Base-by-base conservation (phyloP, 2,329 filamentous ascomycete genomes). In the Clonostachys chloroleuca region DNA sequence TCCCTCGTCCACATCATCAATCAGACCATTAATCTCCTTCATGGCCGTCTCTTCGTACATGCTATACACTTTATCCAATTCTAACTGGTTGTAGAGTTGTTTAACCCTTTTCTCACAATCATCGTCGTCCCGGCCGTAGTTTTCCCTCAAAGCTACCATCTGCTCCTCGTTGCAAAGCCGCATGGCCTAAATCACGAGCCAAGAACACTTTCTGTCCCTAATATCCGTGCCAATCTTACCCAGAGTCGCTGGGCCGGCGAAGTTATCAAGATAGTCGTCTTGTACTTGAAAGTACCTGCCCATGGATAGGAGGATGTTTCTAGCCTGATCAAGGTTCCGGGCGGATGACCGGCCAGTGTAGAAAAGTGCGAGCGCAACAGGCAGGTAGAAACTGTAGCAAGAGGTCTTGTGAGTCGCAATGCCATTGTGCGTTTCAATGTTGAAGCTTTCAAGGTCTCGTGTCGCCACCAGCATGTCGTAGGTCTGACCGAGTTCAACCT, bases 351-450 rank as follows among this genome's bases (percentile, higher is more conserved):
- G 78, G 62, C 90, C 85, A 56, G 92, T 81, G 71, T 90, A 87
- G 75, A 92, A 78, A 59, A 99, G 78, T 5, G 94, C 89, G 40
- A 99, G 81, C 10, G 91, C 92, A 47, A 99, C 91, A 49, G 94
- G 94, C 13, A 99, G 86, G 75, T 97, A 97, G 80, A 99, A 99
- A 63, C 88, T 95, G 79, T 99, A 99, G 78, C 95, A 99, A 44
- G 94, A 92, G 20, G 94, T 99, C 84, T 99, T 99, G 84, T 95
- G 97, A 71, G 95, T 89, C 73, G 99, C 94, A 63, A 99, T 99
- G 79, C 97, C 97, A 60, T 78, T 84, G 78, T 96, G 96, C 79
- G 96, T 99, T 52, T 92, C 81, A 69, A 96, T 78, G 67, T 84
- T 91, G 79, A 99, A 99, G 77, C 95, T 96, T 78, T 89, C 78